Conservation (phyloP, 2,329 filamentous ascomycete genomes). For the Aspergillus costaricaensis region DNA sequence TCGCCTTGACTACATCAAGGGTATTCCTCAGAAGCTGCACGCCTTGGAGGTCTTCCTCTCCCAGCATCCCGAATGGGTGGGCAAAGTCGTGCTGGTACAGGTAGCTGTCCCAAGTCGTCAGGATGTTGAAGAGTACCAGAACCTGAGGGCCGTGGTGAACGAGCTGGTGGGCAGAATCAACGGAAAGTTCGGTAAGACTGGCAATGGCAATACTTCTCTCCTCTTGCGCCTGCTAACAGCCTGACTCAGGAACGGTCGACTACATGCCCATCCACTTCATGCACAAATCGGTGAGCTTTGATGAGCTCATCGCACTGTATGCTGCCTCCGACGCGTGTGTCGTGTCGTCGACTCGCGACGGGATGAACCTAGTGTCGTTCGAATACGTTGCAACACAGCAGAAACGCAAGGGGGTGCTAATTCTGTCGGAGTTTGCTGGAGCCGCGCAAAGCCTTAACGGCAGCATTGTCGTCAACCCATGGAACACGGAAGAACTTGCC, state of each 20-base stretch:
- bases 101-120: conserved; percentile 93
- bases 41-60: conserved; percentile 95
- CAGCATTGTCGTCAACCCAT: conserved; percentile 92
- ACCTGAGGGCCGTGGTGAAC: conserved; percentile 91
- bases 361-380: conserved; percentile 98
- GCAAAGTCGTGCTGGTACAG: conserved; percentile 93
- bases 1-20: conserved; percentile 97
- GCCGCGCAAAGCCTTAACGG: conserved; percentile 94
- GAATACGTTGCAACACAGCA: conserved; percentile 96
- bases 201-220: conserved; percentile 7
- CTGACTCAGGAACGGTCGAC: conserved; percentile 72
- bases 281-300: conserved; percentile 92
- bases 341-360: conserved; percentile 90
- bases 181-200: conserved; percentile 58
- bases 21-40: conserved; percentile 95
- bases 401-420: conserved; percentile 87
- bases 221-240: conserved; percentile 14
- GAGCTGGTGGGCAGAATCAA: conserved; percentile 97
- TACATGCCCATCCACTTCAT: conserved; percentile 99
- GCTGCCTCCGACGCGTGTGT: conserved; percentile 89
- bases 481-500: conserved; percentile 95
- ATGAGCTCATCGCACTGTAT: conserved; percentile 92
- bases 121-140: conserved; percentile 97
- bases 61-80: conserved; percentile 96
- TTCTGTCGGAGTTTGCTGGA: conserved; percentile 94